Evolutionary conservation across 345 rosid genomes (phyloP).

Genomic region (Erysimum cheiranthoides): DNA sequence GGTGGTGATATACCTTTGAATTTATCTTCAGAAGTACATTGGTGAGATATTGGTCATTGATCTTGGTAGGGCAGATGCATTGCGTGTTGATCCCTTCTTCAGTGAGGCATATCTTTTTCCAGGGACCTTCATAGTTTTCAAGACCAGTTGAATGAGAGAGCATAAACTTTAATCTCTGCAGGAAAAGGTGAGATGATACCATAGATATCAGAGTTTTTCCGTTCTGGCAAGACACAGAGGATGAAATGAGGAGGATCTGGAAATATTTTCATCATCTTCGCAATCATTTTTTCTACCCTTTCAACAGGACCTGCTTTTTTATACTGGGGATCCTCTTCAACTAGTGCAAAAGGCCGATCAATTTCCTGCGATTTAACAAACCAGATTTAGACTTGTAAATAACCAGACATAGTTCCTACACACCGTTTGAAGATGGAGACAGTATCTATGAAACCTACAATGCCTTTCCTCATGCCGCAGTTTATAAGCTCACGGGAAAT

Average conservation of each 20-base stretch:
- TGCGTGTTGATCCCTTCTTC: slow-evolving; percentile 81
- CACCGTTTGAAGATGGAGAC: slow-evolving; percentile 34
- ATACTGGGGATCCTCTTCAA: slow-evolving; percentile 73
- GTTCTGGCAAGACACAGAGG: slow-evolving; percentile 80
- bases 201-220: slow-evolving; percentile 81
- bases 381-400: slow-evolving; percentile 16
- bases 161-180: slow-evolving; percentile 18
- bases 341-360: slow-evolving; percentile 70
- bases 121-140: slow-evolving; percentile 64
- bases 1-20: slow-evolving; percentile 64
- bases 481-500: slow-evolving; percentile 76
- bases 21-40: slow-evolving; percentile 91
- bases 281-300: slow-evolving; percentile 85
- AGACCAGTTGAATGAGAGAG: slow-evolving; percentile 29
- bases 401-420: slow-evolving; percentile 21
- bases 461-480: slow-evolving; percentile 82
- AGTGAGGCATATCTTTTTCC: slow-evolving; percentile 79
- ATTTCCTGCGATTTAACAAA: slow-evolving; percentile 55
- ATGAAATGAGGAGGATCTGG: slow-evolving; percentile 64
- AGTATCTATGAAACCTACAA: slow-evolving; percentile 55
- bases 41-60: slow-evolving; percentile 83
- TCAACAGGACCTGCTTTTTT: slow-evolving; percentile 58
- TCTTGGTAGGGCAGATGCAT: slow-evolving; percentile 73
- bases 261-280: slow-evolving; percentile 60
- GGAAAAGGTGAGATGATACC: slow-evolving; percentile 52